Conservation (phyloP, 164 flowering plant genomes). For the Echeveria elegans region DNA sequence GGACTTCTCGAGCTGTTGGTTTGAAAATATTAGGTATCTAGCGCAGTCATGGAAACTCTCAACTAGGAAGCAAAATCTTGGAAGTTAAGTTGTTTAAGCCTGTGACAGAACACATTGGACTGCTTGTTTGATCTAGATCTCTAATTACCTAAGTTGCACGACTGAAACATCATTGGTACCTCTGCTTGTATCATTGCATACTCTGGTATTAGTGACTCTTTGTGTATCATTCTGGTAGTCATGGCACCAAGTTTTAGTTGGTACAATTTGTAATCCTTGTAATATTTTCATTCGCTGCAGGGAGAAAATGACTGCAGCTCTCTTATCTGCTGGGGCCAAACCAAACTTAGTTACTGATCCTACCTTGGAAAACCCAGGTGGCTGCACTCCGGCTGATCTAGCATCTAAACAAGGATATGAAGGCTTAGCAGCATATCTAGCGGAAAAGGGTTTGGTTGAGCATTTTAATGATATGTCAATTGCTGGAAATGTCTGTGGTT, state of each 20-base stretch:
- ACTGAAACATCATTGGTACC: too few relatives aligned
- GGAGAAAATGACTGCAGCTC: conserved; percentile 67
- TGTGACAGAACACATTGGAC: neutral
- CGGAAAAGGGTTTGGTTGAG: conserved; percentile 66
- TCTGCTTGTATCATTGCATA: too few relatives aligned
- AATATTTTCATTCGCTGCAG: conserved; percentile 19
- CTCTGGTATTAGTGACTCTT: neutral
- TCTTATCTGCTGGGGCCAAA: conserved; percentile 71
- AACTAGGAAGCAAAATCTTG: too few relatives aligned
- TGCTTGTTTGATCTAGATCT: too few relatives aligned
- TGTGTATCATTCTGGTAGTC: neutral
- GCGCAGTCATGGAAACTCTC: too few relatives aligned
- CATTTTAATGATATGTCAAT: conserved; percentile 69
- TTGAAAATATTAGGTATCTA: too few relatives aligned
- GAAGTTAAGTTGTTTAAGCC: too few relatives aligned
- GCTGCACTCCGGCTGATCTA: conserved; percentile 77
- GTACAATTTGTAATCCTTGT: neutral
- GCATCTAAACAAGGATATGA: conserved; percentile 59
- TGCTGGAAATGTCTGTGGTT: conserved; percentile 78
- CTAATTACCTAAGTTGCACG: too few relatives aligned
- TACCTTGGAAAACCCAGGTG: conserved; percentile 59
- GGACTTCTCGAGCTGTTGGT: too few relatives aligned
- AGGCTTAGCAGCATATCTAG: conserved; percentile 92
- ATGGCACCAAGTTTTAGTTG: too few relatives aligned
- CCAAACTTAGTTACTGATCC: conserved; percentile 84